phyloP scores from a whole-genome alignment of 306 rosid species.

The Quercus bicolor region DNA sequence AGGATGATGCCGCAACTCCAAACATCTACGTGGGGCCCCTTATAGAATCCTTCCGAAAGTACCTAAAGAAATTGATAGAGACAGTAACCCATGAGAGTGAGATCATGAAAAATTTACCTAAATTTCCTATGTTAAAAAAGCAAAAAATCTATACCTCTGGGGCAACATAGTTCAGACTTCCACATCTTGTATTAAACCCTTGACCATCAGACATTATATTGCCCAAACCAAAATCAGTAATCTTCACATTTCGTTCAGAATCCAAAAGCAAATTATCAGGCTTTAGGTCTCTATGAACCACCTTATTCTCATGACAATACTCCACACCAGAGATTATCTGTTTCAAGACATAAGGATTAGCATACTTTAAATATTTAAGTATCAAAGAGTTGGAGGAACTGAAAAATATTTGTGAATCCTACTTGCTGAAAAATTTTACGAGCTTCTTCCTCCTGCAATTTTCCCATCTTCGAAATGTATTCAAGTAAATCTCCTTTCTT shows the following conservation, averaged over 20 bases:
- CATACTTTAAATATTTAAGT: slow-evolving; percentile 6
- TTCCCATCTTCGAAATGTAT: slow-evolving; percentile 77
- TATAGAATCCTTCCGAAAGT: slow-evolving; percentile 46
- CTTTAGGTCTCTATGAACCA: slow-evolving; percentile 88
- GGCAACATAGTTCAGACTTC: slow-evolving; percentile 93
- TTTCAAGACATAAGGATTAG: slow-evolving; percentile 20
- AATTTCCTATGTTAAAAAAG: background rate
- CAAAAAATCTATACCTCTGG: slow-evolving; percentile 57
- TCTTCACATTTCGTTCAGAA: background rate
- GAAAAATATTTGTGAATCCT: slow-evolving; percentile 9
- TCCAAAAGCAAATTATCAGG: slow-evolving; percentile 42
- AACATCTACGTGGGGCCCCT: slow-evolving; percentile 58
- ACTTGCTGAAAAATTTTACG: slow-evolving; percentile 94
- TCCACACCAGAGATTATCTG: slow-evolving; percentile 96
- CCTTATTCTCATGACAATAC: slow-evolving; percentile 93
- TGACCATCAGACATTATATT: slow-evolving; percentile 94
- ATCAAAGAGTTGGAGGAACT: slow-evolving; percentile 6
- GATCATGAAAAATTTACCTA: background rate
- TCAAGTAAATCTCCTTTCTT: slow-evolving; percentile 87
- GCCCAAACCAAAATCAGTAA: slow-evolving; percentile 95
- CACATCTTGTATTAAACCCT: slow-evolving; percentile 88
- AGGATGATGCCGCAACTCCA: slow-evolving; percentile 86
- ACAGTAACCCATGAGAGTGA: background rate
- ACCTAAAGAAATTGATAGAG: slow-evolving; percentile 27
- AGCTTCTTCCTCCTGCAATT: slow-evolving; percentile 92